Base-by-base conservation (phyloP, 495 filamentous ascomycete genomes). In the Usnea hakonensis region DNA sequence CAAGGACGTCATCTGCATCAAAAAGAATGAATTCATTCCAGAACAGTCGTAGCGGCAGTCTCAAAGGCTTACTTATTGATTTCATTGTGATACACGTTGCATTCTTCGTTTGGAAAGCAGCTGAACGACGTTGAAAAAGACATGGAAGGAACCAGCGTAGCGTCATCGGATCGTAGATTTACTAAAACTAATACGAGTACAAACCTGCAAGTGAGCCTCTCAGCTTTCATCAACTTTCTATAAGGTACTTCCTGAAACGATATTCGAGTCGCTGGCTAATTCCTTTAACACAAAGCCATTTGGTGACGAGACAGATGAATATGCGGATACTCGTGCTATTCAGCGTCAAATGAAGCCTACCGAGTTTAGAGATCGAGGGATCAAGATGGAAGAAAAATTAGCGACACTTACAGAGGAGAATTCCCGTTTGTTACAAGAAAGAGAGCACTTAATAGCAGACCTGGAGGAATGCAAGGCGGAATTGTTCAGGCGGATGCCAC, bases 351-450 rank as follows among this genome's bases (percentile, higher is more conserved):
- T 38, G 33, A 36, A 35, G 32, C 16, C 16, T 9, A 10, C 37
- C 21, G 32, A 38, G 19, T 6, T 19, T 38, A 36, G 36, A 19
- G 32, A 67, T 23, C 68, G 74, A 16, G 64, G 67, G 0, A 73
- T 38, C 4, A 46, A 46, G 11, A 40, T 28, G 44, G 2, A 32
- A 3, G 13, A 48, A 19, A 11, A 32, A 30, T 3, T 32, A 23
- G 43, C 13, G 0, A 46, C 5, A 38, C 56, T 58, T 8, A 35
- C 2, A n/a, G 56, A 32, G 14, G 37, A 43, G 56, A 58, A 26
- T 14, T 30, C 19, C 11, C n/a, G 56, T 28, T 40, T 58, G 36
- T 30, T 41, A 30, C 19, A 46, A 43, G 56, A 58, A 32, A 37
- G 17, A 32, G 33, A 46, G 6, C 9, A 30, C 10, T 40, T 46